Conservation (phyloP, 78 protist species). For the Tieghemostelium lacteum region DNA sequence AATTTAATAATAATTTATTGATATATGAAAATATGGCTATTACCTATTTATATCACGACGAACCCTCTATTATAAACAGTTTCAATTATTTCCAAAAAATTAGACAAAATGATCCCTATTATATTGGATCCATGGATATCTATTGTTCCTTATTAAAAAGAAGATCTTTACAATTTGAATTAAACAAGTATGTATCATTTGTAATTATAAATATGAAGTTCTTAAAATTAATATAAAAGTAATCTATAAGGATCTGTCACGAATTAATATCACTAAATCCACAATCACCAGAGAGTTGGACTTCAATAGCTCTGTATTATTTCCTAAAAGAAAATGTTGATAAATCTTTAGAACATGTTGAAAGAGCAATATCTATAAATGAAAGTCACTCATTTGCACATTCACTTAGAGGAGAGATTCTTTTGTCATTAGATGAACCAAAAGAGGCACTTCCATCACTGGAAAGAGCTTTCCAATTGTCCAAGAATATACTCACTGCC, state of each 20-base stretch:
- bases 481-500: conserved; percentile 55
- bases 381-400: conserved; percentile 62
- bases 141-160: conserved; percentile 68
- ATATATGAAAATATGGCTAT: conserved; percentile 60
- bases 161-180: conserved; percentile 47
- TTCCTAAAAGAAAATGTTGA: conserved; percentile 61
- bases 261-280: conserved; percentile 53
- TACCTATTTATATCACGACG: conserved; percentile 55
- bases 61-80: conserved; percentile 69
- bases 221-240: neutral
- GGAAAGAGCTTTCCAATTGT: conserved; percentile 56
- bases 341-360: conserved; percentile 60
- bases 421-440: conserved; percentile 60
- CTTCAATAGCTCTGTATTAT: conserved; percentile 54
- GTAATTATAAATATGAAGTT: neutral
- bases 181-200: conserved; percentile 57
- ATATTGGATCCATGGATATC: conserved; percentile 75
- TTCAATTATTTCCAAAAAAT: conserved; percentile 47
- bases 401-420: conserved; percentile 54
- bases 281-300: conserved; percentile 41
- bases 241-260: conserved; percentile 25
- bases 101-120: conserved; percentile 41
- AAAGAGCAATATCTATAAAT: conserved; percentile 42
- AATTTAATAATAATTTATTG: conserved; percentile 21
- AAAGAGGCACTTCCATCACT: conserved; percentile 53